Evolutionary conservation across 2,329 filamentous ascomycete genomes (phyloP).

Genomic region (Cytospora chrysosperma): DNA sequence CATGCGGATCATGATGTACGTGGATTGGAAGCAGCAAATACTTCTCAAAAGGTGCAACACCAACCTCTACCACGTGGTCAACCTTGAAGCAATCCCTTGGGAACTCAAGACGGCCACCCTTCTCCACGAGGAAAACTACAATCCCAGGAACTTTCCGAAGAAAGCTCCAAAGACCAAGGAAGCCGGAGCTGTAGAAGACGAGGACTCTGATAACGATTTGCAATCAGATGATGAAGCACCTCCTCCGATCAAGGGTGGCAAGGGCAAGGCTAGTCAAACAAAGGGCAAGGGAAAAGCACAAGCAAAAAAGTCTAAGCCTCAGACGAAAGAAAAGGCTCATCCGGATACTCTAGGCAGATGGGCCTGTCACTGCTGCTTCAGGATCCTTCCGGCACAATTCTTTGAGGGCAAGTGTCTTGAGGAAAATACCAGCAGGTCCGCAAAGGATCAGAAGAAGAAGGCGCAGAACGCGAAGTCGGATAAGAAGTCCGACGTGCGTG

Average conservation of each 20-base stretch:
- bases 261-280: neutral
- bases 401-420: slow-evolving; percentile 18
- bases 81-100: slow-evolving; percentile 20
- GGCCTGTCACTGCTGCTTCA: slow-evolving; percentile 20
- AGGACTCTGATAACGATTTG: neutral
- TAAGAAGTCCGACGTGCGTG: slow-evolving; percentile 22
- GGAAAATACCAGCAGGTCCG: neutral
- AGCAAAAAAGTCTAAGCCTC: neutral
- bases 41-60: slow-evolving; percentile 18
- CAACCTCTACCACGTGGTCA: slow-evolving; percentile 11
- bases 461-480: slow-evolving; percentile 1
- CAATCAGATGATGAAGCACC: neutral
- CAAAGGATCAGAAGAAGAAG: slow-evolving; percentile 13
- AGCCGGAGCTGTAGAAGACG: neutral
- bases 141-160: slow-evolving; percentile 15
- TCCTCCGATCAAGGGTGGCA: neutral
- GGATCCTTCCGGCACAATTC: slow-evolving; percentile 16
- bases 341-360: slow-evolving; percentile 6
- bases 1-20: slow-evolving; percentile 23
- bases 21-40: slow-evolving; percentile 12
- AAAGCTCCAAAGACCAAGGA: neutral
- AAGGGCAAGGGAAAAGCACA: neutral
- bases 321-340: neutral
- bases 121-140: slow-evolving; percentile 15
- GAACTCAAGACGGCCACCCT: slow-evolving; percentile 14